A percentile compares a stretch with the other conserved stretches of the same genome.
Evolutionary conservation across 208 protist genomes (phyloP).

Genomic region (Angomonas deanei): DNA sequence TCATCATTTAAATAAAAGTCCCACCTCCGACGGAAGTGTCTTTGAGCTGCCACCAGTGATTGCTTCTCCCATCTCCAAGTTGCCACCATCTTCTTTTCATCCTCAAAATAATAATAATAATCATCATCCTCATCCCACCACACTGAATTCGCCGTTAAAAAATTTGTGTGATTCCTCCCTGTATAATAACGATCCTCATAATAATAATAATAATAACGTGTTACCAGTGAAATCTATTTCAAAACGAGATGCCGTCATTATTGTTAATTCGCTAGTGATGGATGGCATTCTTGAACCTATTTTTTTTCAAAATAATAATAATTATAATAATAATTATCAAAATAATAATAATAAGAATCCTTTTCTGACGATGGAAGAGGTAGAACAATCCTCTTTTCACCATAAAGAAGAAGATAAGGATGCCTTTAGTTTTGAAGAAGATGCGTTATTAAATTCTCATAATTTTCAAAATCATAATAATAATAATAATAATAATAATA

Average conservation of each 20-base stretch:
- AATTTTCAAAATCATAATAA: not conserved
- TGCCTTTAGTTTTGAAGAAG: not conserved
- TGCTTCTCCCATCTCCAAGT: not conserved
- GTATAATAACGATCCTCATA: too few species aligned
- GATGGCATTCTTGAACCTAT: not conserved
- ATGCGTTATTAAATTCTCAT: not conserved
- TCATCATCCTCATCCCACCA: not conserved
- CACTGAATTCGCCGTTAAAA: too few species aligned
- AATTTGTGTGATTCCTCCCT: too few species aligned
- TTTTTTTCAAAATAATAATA: too few species aligned
- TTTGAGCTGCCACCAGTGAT: not conserved
- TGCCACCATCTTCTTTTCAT: not conserved
- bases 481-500: not conserved
- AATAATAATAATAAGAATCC: too few species aligned
- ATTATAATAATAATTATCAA: too few species aligned
- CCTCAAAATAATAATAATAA: not conserved
- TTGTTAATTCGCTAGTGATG: not conserved
- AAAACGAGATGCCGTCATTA: not conserved
- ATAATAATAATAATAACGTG: not conserved
- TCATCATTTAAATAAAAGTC: not conserved
- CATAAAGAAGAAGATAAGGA: too few species aligned
- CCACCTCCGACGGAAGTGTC: not conserved
- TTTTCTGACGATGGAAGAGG: not conserved
- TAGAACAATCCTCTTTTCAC: not conserved
- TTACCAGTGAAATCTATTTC: not conserved